Conservation (phyloP, 495 filamentous ascomycete genomes). For the Xylaria sp. region DNA sequence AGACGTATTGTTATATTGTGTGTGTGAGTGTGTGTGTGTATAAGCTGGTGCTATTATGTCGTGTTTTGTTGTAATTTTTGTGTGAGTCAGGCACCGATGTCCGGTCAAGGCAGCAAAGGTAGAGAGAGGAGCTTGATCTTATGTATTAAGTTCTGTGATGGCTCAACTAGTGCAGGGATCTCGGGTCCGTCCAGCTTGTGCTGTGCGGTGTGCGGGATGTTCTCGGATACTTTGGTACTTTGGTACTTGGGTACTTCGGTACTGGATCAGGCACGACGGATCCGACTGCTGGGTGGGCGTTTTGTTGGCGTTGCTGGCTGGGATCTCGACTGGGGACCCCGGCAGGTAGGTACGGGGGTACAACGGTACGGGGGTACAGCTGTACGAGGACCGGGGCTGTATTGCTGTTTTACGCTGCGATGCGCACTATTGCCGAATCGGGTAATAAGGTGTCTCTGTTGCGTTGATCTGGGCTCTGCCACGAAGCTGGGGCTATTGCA, state of each 20-base stretch:
- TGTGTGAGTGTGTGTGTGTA: slow-evolving; percentile 28
- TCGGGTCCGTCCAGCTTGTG: slow-evolving; percentile 24
- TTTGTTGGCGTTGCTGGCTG: slow-evolving; percentile 29
- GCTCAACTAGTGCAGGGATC: slow-evolving; percentile 28
- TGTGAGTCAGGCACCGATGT: slow-evolving; percentile 48
- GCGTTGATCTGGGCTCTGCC: slow-evolving; percentile 21
- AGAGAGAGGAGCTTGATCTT: slow-evolving; percentile 26
- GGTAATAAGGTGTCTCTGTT: slow-evolving; percentile 20
- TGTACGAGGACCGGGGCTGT: slow-evolving; percentile 24
- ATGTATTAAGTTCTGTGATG: slow-evolving; percentile 30
- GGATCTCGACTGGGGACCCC: slow-evolving; percentile 6
- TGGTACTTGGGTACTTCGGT: slow-evolving; percentile 19
- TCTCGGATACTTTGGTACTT: slow-evolving; percentile 23
- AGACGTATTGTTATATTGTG: slow-evolving; percentile 35
- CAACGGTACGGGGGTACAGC: slow-evolving; percentile 19
- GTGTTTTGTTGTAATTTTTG: slow-evolving; percentile 38
- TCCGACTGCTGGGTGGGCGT: slow-evolving; percentile 28
- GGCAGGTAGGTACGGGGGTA: slow-evolving; percentile 15
- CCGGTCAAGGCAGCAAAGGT: slow-evolving; percentile 38
- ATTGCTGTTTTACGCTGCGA: neutral
- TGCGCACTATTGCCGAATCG: slow-evolving; percentile 18
- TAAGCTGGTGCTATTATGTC: slow-evolving; percentile 27
- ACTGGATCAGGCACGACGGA: slow-evolving; percentile 26
- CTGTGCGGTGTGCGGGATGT: slow-evolving; percentile 29
- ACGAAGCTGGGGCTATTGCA: slow-evolving; percentile 18